These are phyloP conservation scores for Didymella keratinophila DNA, from an alignment of 2,329 filamentous ascomycete genomes.

Conservation along the genomic window DNA sequence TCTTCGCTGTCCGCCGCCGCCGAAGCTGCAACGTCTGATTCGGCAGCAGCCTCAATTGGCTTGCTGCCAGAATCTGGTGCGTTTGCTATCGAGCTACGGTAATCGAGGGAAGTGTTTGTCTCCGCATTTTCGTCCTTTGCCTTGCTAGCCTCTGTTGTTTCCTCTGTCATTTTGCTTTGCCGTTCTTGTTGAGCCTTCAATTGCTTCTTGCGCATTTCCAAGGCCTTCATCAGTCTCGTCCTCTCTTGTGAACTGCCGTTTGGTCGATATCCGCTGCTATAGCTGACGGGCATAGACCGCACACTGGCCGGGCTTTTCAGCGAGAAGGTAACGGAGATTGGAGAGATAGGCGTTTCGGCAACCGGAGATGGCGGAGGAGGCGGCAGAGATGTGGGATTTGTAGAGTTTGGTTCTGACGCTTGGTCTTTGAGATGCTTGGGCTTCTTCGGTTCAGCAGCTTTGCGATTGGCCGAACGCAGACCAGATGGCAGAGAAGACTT, in stretches of 20 bases:
- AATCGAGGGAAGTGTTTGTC: conserved; percentile 1
- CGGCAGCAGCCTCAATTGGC: conserved; percentile 1
- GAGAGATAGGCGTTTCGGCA: conserved; percentile 45
- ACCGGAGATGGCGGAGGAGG: conserved; percentile 46
- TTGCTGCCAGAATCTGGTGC: conserved; percentile 12
- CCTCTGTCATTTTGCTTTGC: conserved; percentile 31
- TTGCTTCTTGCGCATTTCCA: conserved; percentile 88
- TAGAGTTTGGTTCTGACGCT: conserved; percentile 32
- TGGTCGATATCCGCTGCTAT: conserved; percentile 49
- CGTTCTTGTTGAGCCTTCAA: conserved; percentile 56
- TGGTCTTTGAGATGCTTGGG: conserved; percentile 44
- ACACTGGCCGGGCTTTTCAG: conserved; percentile 51
- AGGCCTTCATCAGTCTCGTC: conserved; percentile 88
- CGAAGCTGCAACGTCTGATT: neutral
- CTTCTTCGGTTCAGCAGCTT: conserved; percentile 41
- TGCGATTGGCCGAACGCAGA: conserved; percentile 64
- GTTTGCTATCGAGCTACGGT: conserved; percentile 9
- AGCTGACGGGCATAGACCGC: conserved; percentile 55
- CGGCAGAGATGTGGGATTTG: conserved; percentile 43
- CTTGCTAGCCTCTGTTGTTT: conserved; percentile 6
- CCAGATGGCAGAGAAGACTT: conserved; percentile 82
- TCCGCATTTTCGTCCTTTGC: conserved; percentile 15
- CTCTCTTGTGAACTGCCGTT: conserved; percentile 85
- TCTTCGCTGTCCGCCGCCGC: conserved; percentile 8
- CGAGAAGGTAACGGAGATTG: conserved; percentile 50